Conservation (phyloP, 139 green algal species). For the Chlamydomonas sphaeroides region DNA sequence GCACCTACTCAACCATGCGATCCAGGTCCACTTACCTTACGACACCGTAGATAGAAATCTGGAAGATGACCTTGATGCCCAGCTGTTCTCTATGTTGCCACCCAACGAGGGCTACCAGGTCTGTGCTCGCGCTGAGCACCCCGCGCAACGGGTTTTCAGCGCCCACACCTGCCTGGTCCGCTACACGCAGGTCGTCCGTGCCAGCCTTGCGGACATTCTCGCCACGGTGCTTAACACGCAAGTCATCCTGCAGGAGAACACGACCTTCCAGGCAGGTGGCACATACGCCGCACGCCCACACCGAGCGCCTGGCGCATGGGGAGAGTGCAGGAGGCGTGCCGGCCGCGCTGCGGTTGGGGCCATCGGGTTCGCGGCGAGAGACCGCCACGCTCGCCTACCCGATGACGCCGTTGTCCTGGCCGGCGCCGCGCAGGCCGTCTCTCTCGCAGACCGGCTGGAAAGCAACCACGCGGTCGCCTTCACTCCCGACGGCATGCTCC, state of each 20-base stretch:
- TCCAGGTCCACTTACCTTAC: conserved; percentile 7
- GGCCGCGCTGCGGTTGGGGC: no score
- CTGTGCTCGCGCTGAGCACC: no score
- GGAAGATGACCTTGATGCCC: conserved; percentile 12
- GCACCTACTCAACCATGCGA: conserved; percentile 23
- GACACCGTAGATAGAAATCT: background rate
- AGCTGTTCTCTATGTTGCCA: conserved; percentile 22
- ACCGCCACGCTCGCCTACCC: no score
- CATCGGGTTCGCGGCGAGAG: no score
- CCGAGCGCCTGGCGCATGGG: no score
- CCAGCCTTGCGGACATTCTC: conserved; percentile 23
- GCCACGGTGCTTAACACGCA: background rate
- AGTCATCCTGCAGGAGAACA: background rate
- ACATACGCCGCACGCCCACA: no score
- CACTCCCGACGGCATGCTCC: conserved; percentile 24
- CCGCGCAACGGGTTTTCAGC: background rate
- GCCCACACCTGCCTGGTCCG: background rate
- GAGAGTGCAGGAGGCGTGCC: no score
- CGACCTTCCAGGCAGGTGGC: background rate
- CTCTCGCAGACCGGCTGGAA: conserved; percentile 26
- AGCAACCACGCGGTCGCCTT: conserved; percentile 19
- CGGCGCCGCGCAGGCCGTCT: background rate
- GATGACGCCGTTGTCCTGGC: no score
- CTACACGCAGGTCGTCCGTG: background rate
- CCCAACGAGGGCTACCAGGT: conserved; percentile 34